phyloP scores from a whole-genome alignment of 1,284 basidiomycete species.

The Moesziomyces antarcticus region DNA sequence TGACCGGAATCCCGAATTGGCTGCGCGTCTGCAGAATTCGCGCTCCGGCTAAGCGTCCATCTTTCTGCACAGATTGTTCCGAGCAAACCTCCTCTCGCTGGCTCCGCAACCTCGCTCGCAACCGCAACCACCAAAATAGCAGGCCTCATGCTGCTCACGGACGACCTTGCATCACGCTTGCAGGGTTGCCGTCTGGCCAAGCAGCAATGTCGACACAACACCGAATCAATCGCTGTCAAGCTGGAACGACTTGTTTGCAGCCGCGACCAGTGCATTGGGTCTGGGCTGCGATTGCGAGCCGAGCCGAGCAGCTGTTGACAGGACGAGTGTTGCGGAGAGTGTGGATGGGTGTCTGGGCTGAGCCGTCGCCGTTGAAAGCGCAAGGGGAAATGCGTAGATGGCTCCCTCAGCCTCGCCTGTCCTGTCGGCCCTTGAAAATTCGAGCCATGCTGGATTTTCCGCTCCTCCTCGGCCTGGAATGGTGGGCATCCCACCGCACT shows the following conservation, averaged over 20 bases:
- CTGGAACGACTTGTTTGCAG: too few relatives aligned
- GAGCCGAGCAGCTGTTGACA: neutral
- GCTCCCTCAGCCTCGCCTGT: constrained; percentile 1
- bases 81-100: constrained; percentile 3
- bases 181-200: neutral
- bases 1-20: constrained; percentile 1
- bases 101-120: neutral
- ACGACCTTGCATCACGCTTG: neutral
- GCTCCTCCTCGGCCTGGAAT: neutral
- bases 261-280: too few relatives aligned
- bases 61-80: constrained; percentile 34
- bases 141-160: too few relatives aligned
- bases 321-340: neutral
- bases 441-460: neutral
- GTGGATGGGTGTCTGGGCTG: neutral
- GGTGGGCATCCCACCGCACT: neutral
- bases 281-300: too few relatives aligned
- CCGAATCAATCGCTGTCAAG: too few relatives aligned
- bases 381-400: constrained; percentile 18
- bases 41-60: constrained; percentile 10
- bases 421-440: constrained; percentile 3
- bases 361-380: constrained; percentile 9
- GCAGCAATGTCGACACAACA: too few relatives aligned
- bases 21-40: constrained; percentile 11
- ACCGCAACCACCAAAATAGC: neutral